Evolutionary conservation across 2,329 filamentous ascomycete species (phyloP).

Genomic region (Biscogniauxia mediterranea): DNA sequence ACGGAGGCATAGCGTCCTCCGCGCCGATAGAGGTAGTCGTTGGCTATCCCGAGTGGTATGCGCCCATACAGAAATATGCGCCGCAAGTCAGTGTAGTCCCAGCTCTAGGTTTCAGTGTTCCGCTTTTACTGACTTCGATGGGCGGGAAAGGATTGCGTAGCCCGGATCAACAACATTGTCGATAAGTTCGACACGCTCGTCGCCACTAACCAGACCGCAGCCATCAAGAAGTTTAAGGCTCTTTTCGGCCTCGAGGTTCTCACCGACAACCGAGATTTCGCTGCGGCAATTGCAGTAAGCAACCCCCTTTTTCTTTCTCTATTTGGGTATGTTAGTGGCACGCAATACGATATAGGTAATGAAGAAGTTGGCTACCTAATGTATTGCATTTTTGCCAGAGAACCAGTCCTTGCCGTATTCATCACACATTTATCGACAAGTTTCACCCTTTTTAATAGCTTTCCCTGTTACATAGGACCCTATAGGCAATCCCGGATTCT

Average conservation of each 20-base stretch:
- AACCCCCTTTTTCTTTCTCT: background rate
- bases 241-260: slow-evolving; percentile 46
- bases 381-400: too few relatives aligned
- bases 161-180: slow-evolving; percentile 47
- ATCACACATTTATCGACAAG: too few relatives aligned
- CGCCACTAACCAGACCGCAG: slow-evolving; percentile 38
- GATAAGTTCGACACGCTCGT: slow-evolving; percentile 49
- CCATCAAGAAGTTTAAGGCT: slow-evolving; percentile 44
- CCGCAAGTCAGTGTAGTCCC: slow-evolving; percentile 32
- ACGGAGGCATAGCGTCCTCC: slow-evolving; percentile 48
- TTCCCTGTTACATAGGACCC: slow-evolving; percentile 15
- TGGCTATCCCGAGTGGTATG: slow-evolving; percentile 49
- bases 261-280: slow-evolving; percentile 46
- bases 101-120: too few relatives aligned
- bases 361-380: too few relatives aligned
- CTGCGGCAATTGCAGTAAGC: slow-evolving; percentile 41
- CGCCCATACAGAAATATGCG: slow-evolving; percentile 47
- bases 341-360: too few relatives aligned
- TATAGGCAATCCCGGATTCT: slow-evolving; percentile 38
- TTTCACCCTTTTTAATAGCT: background rate
- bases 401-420: too few relatives aligned
- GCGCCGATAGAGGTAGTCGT: slow-evolving; percentile 41
- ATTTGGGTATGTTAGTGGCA: background rate
- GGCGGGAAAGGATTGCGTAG: slow-evolving; percentile 40
- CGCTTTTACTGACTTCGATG: background rate